A percentile compares a stretch with the other conserved stretches of the same genome.
These are phyloP conservation scores for Tagetes patula DNA, from an alignment of 129 eudicot species.

Conservation along the genomic window DNA sequence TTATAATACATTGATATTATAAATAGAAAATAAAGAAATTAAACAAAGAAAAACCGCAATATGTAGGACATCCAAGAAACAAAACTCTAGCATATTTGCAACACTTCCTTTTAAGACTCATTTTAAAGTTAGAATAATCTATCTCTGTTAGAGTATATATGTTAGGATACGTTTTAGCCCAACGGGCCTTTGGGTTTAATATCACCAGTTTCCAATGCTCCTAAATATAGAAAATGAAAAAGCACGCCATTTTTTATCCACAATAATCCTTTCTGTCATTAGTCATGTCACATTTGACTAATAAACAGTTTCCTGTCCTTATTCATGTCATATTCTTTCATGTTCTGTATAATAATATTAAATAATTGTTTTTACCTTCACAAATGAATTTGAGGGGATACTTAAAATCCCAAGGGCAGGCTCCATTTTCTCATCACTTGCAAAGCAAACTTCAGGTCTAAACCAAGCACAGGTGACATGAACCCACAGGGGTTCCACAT, in stretches of 20 bases:
- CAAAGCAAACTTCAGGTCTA: constrained; percentile 91
- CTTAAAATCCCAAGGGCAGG: constrained; percentile 96
- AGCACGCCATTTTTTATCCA: not conserved
- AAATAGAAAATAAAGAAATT: not conserved
- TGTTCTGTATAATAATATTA: not conserved
- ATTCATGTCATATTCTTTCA: not conserved
- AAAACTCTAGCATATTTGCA: not conserved
- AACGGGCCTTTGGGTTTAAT: too few relatives aligned
- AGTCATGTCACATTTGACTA: not conserved
- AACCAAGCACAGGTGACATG: constrained; percentile 99
- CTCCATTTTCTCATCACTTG: constrained; percentile 93
- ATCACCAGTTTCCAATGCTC: too few relatives aligned
- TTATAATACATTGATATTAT: not conserved
- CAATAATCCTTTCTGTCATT: not conserved
- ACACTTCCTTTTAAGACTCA: not conserved
- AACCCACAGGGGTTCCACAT: constrained; percentile 91
- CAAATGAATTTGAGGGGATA: constrained; percentile 88
- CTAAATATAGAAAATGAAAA: not conserved
- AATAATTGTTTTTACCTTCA: constrained; percentile 56
- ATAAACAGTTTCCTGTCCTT: not conserved
- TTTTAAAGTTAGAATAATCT: not conserved
- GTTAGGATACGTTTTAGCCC: too few relatives aligned
- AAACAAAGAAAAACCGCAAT: not conserved
- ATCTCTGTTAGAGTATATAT: not conserved
- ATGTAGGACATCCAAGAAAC: not conserved